These are phyloP conservation scores for Cercospora janseana DNA, from an alignment of 2,329 filamentous ascomycete species.

Conservation along the genomic window DNA sequence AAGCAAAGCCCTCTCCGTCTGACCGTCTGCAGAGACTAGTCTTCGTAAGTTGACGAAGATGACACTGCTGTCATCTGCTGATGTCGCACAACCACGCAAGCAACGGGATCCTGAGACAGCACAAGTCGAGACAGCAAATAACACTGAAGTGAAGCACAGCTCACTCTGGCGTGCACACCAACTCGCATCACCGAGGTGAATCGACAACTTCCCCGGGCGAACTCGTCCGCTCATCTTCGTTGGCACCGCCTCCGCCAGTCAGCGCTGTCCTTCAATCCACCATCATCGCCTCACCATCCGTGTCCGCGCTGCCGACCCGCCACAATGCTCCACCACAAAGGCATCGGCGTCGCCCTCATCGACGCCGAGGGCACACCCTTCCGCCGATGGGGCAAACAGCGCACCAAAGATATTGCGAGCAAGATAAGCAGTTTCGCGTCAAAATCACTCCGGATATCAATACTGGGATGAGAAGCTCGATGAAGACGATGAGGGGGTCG, in stretches of 20 bases:
- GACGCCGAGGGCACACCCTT: constrained; percentile 4
- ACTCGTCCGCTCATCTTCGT: background rate
- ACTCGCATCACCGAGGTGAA: background rate
- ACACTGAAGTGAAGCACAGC: constrained; percentile 1
- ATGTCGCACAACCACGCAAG: too few species aligned
- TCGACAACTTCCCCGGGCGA: background rate
- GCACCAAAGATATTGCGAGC: constrained; percentile 2
- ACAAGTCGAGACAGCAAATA: background rate
- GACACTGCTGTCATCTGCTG: too few species aligned
- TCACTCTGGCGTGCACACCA: background rate
- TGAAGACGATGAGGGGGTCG: background rate
- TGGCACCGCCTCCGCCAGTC: background rate
- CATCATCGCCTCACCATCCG: too few species aligned
- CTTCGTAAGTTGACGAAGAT: too few species aligned
- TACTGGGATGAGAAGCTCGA: background rate
- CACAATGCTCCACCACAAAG: constrained; percentile 8
- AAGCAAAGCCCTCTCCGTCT: too few species aligned
- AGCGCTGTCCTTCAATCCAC: background rate
- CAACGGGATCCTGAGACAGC: too few species aligned
- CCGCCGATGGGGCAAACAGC: constrained; percentile 11
- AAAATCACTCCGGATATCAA: constrained; percentile 9
- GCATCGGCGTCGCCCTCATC: constrained; percentile 8
- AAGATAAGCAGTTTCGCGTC: constrained; percentile 18
- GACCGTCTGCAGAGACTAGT: too few species aligned
- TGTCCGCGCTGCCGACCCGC: too few species aligned